Base-by-base conservation (phyloP, 2,329 filamentous ascomycete genomes). In the Cadophora sp. region DNA sequence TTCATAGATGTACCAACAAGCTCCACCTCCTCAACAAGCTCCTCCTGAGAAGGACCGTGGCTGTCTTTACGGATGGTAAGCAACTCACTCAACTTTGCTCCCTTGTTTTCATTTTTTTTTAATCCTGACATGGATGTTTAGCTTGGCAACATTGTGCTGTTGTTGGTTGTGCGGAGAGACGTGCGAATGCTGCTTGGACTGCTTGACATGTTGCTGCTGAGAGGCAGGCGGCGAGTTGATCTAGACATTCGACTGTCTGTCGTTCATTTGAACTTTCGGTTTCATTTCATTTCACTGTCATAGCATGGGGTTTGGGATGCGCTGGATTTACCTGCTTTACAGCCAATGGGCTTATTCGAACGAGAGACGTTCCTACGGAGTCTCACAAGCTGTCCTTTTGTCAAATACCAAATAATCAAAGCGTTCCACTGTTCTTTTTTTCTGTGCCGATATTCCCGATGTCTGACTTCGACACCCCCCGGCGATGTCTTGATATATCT, bases 121-220 rank as follows among this genome's bases (percentile, higher is more conserved):
- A 7, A n/a, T n/a, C n/a, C 51, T 47, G 53, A 58, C 22, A 36
- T n/a, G 41, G 13, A 16, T 39, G 6, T 2, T 13, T 24, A 65
- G 62, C 45, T 43, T 65, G 20, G 62, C 62, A 3, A 65, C 62
- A 20, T 47, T 65, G n/a, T 65, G 62, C 33, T 65, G 62, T 53
- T 65, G 62, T 65, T 65, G 55, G 62, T 16, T 65, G 20, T 65
- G 62, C 47, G 62, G 62, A 20, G 62, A 65, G 45, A 50, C 62
- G 20, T 65, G 62, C n/a, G 62, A 65, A 4, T 65, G 62, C 45
- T 65, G 62, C 45, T 41, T 65, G 33, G 62, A 65, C 36, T 65
- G 62, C 33, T 59, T 59, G 41, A 56, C 53, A 39, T 65, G 62
- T 36, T 65, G 62, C 33, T 65, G 30, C 56, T 65, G 0, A 51